Evolutionary conservation across 2,329 filamentous ascomycete genomes (phyloP), one percentile per base, ranked within the genome.

Genomic region (Biscogniauxia sp.): DNA sequence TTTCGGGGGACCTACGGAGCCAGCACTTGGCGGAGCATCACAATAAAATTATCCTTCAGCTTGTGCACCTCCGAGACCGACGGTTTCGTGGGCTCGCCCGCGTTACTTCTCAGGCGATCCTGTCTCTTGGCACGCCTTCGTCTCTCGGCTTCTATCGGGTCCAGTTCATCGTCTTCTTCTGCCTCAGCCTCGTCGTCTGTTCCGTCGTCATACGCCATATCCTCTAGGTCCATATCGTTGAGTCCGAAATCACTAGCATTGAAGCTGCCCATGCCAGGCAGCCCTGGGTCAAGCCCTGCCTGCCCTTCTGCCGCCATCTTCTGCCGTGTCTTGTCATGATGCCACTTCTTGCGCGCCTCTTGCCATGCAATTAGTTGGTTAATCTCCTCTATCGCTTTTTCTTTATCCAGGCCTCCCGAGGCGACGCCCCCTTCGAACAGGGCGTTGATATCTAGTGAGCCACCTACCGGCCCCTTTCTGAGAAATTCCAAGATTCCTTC

Each of bases 401-500:
- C 80, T 73, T 88, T 89, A 73, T 97, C 84, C 56, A 99, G 79
- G 56, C 82, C 75, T 6, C 85, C 84, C 23, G 84, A 82, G 66
- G 88, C 86, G 45, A 90, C 83, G 2, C 89, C 92, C 25, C 92
- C 92, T 65, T 92, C 88, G 72, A 98, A 94, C 20, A 99, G 80
- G 1, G 92, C 93, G 68, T 99, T 98, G 80, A 99, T 93, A 72
- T 99, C 93, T 20, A 99, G 80, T 65, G 90, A 94, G 45, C 93
- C 93, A 56, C 92, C 92, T 67, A 83, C 84, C 1, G 93, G 95
- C 0, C 95, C 95, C 65, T 93, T 88, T 53, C 94, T 87, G 32
- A 99, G 80, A 77, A 98, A 99, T 64, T 95, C 91, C 5, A 99
- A 84, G 61, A 99, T 98, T 41, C 90, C 91, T 78, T 99, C 95